A percentile compares a stretch with the other conserved stretches of the same genome.
phyloP scores from a whole-genome alignment of 163 green algal genomes.

The Chlorella variabilis region DNA sequence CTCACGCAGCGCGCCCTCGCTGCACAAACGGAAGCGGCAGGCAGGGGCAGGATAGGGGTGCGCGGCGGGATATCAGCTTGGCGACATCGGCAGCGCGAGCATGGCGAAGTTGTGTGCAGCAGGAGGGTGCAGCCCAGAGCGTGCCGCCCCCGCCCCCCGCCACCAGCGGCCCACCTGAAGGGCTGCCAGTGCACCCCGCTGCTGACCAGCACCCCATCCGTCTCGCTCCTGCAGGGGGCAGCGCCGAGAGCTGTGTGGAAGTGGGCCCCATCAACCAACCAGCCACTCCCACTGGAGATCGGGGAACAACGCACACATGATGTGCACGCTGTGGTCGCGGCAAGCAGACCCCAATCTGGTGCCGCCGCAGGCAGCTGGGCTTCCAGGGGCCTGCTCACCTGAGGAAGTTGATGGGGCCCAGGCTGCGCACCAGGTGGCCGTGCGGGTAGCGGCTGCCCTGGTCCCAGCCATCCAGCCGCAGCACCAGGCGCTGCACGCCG shows the following conservation, averaged over 20 bases:
- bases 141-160: no score
- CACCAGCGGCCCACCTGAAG: constrained; percentile 54
- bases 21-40: background rate
- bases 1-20: constrained; percentile 61
- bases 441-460: constrained; percentile 53
- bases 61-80: background rate
- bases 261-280: no score
- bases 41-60: background rate
- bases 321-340: no score
- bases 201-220: constrained; percentile 64
- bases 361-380: no score
- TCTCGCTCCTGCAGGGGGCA: constrained; percentile 56
- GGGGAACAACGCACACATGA: no score
- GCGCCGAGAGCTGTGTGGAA: no score
- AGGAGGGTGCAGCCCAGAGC: no score
- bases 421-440: constrained; percentile 64
- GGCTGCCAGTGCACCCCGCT: constrained; percentile 63
- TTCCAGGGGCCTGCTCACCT: constrained; percentile 10
- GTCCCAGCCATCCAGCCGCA: constrained; percentile 70
- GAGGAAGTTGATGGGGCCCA: constrained; percentile 69
- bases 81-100: no score
- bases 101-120: no score
- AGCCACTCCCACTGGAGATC: no score
- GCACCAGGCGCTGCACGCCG: constrained; percentile 54
- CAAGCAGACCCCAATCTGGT: no score